A percentile compares a stretch with the other conserved stretches of the same genome.
These are phyloP conservation scores for Thinopyrum obtusiflorum DNA, from an alignment of 202 grass and related monocot species.

Conservation along the genomic window DNA sequence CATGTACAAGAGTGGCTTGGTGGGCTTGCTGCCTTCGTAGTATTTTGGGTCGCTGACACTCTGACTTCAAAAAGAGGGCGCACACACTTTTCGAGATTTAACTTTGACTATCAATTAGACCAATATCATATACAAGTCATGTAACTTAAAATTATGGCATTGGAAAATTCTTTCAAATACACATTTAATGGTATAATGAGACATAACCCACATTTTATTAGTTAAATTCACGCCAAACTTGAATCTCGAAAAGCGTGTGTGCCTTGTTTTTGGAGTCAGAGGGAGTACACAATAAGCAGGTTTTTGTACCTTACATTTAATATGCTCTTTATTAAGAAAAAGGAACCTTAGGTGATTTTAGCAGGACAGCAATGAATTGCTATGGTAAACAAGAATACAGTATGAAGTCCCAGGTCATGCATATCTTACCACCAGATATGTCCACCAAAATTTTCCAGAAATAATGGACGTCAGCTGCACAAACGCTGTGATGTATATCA, in stretches of 20 bases:
- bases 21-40: too few species aligned
- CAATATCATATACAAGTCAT: neutral
- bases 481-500: constrained; percentile 91
- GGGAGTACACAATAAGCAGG: neutral
- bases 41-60: too few species aligned
- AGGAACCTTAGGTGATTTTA: constrained; percentile 1
- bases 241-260: neutral
- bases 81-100: neutral
- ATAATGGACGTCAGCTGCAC: constrained; percentile 84
- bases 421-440: constrained; percentile 81
- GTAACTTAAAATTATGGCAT: neutral
- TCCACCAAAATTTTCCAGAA: constrained; percentile 98
- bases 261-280: neutral
- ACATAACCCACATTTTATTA: neutral
- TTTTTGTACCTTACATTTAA: neutral
- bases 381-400: constrained; percentile 16
- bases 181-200: neutral
- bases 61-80: neutral
- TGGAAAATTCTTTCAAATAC: neutral
- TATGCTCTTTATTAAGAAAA: constrained; percentile 1
- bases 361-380: neutral
- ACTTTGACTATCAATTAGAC: neutral
- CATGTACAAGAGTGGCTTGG: too few species aligned
- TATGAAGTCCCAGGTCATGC: neutral
- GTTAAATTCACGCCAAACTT: neutral